Conservation (phyloP, 1,284 basidiomycete species). For the Cryptococcus sp. region DNA sequence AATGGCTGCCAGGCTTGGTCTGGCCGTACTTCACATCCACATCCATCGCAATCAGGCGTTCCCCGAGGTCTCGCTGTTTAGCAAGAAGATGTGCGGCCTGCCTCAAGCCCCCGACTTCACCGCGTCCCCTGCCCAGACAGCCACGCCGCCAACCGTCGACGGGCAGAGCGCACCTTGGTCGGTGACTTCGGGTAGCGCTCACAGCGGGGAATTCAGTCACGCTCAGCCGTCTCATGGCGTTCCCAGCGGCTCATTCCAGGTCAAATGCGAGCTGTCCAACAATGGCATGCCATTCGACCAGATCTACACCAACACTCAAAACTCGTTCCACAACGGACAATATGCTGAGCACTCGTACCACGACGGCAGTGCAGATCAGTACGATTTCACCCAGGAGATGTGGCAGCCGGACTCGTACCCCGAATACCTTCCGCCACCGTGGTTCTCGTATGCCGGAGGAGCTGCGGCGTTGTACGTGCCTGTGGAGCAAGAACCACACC, state of each 20-base stretch:
- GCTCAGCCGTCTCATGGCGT: not conserved
- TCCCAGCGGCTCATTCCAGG: not conserved
- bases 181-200: too few species aligned
- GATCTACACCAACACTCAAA: not conserved
- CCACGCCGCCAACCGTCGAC: not conserved
- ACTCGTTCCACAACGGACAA: not conserved
- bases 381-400: conserved; percentile 35
- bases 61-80: conserved; percentile 53
- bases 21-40: conserved; percentile 52
- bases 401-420: conserved; percentile 49
- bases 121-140: not conserved
- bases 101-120: conserved; percentile 35
- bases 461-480: conserved; percentile 36
- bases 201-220: not conserved
- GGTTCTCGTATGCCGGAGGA: conserved; percentile 45
- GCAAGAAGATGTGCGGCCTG: conserved; percentile 51
- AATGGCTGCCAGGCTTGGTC: conserved; percentile 43
- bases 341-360: not conserved
- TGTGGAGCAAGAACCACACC: conserved; percentile 8
- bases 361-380: conserved; percentile 11
- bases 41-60: conserved; percentile 52
- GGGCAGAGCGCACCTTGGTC: too few species aligned
- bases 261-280: not conserved
- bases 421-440: conserved; percentile 45
- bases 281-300: not conserved